phyloP scores from a whole-genome alignment of 2,329 filamentous ascomycete species.

The Fusarium sp. region DNA sequence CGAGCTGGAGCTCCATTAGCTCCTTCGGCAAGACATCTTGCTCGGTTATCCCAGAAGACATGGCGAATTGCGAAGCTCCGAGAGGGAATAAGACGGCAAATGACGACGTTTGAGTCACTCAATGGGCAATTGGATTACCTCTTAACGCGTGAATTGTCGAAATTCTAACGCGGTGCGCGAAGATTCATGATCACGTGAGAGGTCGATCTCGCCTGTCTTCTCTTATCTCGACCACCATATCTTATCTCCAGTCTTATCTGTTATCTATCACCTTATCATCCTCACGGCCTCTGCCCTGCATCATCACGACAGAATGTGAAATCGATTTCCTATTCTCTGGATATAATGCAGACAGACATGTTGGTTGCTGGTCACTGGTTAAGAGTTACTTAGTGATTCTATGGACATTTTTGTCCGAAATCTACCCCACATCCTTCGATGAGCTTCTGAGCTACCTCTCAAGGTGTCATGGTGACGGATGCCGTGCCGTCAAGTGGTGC shows the following conservation, averaged over 20 bases:
- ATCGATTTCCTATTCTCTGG: not conserved
- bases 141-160: slow-evolving; percentile 17
- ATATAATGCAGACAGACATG: not conserved
- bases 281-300: not conserved
- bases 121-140: not conserved
- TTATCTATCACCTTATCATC: not conserved
- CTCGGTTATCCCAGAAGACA: not conserved
- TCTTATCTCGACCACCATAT: not conserved
- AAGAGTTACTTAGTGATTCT: accelerated
- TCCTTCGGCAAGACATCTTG: slow-evolving; percentile 52
- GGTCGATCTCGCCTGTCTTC: not conserved
- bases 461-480: not conserved
- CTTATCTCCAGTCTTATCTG: not conserved
- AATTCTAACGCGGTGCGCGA: not conserved
- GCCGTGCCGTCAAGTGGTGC: not conserved
- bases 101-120: not conserved
- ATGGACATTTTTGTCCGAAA: no score
- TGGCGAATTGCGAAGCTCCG: accelerated
- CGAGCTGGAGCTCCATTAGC: slow-evolving; percentile 59
- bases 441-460: not conserved
- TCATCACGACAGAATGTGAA: not conserved
- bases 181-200: slow-evolving; percentile 10
- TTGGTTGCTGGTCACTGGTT: not conserved
- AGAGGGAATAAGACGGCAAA: not conserved
- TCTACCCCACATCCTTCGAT: not conserved